These are phyloP conservation scores for Orychophragmus violaceus DNA, from an alignment of 345 rosid species.

Conservation along the genomic window DNA sequence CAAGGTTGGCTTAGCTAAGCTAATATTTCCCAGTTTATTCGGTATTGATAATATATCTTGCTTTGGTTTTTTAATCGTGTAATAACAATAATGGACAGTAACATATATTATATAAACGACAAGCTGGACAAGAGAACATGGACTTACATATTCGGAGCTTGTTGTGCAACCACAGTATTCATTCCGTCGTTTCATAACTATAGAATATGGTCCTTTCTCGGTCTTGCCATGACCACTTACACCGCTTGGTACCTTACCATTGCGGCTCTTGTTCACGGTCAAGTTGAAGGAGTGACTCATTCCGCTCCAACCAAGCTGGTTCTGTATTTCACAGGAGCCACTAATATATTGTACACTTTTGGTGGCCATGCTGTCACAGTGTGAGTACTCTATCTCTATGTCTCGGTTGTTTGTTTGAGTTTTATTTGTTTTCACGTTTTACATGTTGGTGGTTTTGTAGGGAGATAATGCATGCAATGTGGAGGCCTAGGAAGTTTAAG, in stretches of 20 bases:
- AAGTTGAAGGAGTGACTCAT: background rate
- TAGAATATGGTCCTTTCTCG: background rate
- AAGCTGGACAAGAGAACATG: background rate
- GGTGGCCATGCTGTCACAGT: background rate
- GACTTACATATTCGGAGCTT: background rate
- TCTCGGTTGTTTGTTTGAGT: background rate
- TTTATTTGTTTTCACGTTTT: background rate
- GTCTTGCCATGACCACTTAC: background rate
- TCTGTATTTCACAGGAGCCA: background rate
- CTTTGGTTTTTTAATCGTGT: background rate
- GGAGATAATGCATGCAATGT: conserved; percentile 1
- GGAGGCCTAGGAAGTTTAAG: background rate
- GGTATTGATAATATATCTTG: background rate
- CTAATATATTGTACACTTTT: background rate
- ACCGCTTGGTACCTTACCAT: background rate
- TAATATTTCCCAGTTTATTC: background rate
- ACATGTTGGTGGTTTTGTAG: background rate
- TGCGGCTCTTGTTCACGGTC: background rate
- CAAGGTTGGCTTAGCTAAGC: background rate
- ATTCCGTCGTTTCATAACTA: background rate
- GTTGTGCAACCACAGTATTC: background rate
- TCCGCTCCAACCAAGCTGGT: background rate
- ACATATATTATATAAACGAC: background rate
- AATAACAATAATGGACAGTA: background rate
- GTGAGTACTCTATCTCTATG: background rate